Evolutionary conservation across 805 yeast genomes (phyloP), one percentile per base, ranked within the genome.

Genomic region (Danielozyma ontarioensis): DNA sequence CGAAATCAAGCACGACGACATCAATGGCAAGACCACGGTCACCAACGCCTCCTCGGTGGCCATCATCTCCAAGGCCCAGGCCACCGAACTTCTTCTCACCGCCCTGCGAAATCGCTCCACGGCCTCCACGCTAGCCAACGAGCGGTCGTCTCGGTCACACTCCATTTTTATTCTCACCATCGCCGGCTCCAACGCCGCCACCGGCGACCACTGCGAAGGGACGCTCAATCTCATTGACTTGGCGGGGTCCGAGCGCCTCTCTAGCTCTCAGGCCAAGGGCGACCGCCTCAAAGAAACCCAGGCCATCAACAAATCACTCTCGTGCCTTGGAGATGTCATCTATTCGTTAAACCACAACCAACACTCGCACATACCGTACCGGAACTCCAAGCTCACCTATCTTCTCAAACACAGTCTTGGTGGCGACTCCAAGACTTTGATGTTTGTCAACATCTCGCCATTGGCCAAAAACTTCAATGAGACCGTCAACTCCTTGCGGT

Each of bases 361-460:
- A 28, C 42, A 50, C 12, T 53, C 52, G 13, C 86, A 82, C 51
- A 60, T 82, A 10, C 89, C 90, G 0, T 83, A 68, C 57, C 55
- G 90, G 52, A 72, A 78, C 57, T 77, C 93, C 27, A 76, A 79
- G 59, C 55, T 90, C 50, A 90, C 98, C 0, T 85, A 85, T 51
- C 62, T 89, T 11, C 64, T 90, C 37, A 93, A 88, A 48, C 78
- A 84, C 50, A 87, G 96, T 12, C 65, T 90, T 17, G 78, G 83
- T 5, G 96, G 96, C 0, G 73, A 76, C 35, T 84, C 96, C 2
- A 93, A 90, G 57, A 87, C 96, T 0, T 65, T 90, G 38, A 88
- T 90, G 96, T 83, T 90, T 68, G 96, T 88, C 12, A 89, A 87
- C 47, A 70, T 89, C 1, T 83, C 95, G 1, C 88, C 95, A 3